phyloP scores from a whole-genome alignment of 2,329 filamentous ascomycete genomes.

The Monilinia aucupariae region DNA sequence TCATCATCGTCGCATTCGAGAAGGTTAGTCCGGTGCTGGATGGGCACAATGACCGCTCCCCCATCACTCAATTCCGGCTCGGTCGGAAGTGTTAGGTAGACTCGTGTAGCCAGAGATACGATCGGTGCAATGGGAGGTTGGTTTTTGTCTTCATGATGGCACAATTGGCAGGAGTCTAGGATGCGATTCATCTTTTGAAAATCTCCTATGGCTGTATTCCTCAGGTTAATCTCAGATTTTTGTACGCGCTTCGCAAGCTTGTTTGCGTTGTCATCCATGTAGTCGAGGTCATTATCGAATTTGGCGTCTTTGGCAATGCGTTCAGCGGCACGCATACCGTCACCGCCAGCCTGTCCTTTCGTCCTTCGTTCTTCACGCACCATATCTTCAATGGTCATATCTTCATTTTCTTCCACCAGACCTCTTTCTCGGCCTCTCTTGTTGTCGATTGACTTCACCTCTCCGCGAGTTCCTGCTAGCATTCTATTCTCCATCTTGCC shows the following conservation, averaged over 20 bases:
- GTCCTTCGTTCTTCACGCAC: conserved; percentile 88
- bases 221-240: conserved; percentile 81
- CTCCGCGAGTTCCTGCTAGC: conserved; percentile 66
- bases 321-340: conserved; percentile 78
- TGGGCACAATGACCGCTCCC: conserved; percentile 81
- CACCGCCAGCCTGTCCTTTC: conserved; percentile 68
- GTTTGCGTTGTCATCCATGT: conserved; percentile 92
- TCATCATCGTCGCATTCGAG: conserved; percentile 99
- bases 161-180: conserved; percentile 82
- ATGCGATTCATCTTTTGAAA: conserved; percentile 86
- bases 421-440: conserved; percentile 82
- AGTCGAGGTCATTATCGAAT: conserved; percentile 89
- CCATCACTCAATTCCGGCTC: conserved; percentile 81
- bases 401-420: conserved; percentile 81
- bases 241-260: conserved; percentile 84
- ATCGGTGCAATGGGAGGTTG: conserved; percentile 76
- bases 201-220: conserved; percentile 79
- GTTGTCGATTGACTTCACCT: conserved; percentile 72
- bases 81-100: conserved; percentile 82
- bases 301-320: conserved; percentile 89
- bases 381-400: conserved; percentile 97
- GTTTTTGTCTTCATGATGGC: conserved; percentile 80
- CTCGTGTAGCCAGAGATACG: conserved; percentile 77
- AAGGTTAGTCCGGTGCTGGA: conserved; percentile 80
- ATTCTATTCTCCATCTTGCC: conserved; percentile 86